Conservation (phyloP, 2,329 filamentous ascomycete species). For the Fusarium pseudograminearum region DNA sequence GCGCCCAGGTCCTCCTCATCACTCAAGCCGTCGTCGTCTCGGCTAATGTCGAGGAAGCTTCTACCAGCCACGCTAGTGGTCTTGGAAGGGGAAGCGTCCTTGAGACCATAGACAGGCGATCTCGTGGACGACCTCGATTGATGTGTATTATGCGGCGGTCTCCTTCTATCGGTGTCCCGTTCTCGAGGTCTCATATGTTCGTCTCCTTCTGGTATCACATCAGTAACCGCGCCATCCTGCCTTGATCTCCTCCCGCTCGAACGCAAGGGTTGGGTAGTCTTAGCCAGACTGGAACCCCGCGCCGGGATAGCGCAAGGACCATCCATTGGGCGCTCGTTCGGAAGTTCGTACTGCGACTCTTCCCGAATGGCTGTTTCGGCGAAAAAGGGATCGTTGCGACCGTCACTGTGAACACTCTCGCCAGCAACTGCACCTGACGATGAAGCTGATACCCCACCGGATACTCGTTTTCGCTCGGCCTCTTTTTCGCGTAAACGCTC, state of each 20-base stretch:
- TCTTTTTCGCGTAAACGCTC: slow-evolving; percentile 74
- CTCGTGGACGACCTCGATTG: slow-evolving; percentile 28
- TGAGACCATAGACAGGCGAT: slow-evolving; percentile 39
- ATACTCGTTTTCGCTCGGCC: slow-evolving; percentile 68
- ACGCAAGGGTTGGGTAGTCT: slow-evolving; percentile 65
- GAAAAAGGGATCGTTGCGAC: slow-evolving; percentile 62
- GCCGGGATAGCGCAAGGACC: slow-evolving; percentile 70
- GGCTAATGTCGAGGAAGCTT: slow-evolving; percentile 46
- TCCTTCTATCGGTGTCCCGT: slow-evolving; percentile 39
- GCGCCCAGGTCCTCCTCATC: slow-evolving; percentile 70
- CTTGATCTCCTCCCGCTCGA: slow-evolving; percentile 64
- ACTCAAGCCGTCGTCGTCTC: slow-evolving; percentile 50
- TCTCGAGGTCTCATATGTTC: slow-evolving; percentile 49
- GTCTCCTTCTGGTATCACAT: slow-evolving; percentile 59
- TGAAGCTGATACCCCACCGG: slow-evolving; percentile 38
- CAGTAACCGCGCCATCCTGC: slow-evolving; percentile 55
- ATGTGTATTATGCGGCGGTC: slow-evolving; percentile 28
- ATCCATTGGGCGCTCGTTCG: slow-evolving; percentile 44
- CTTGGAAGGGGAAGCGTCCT: slow-evolving; percentile 41
- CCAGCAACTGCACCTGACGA: slow-evolving; percentile 54
- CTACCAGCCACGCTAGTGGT: slow-evolving; percentile 37
- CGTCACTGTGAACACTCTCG: slow-evolving; percentile 52
- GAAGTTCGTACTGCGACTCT: slow-evolving; percentile 58
- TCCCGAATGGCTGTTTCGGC: slow-evolving; percentile 68
- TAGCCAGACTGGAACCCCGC: slow-evolving; percentile 76